Evolutionary conservation across 306 rosid species (phyloP), one percentile per base, ranked within the genome.

Genomic region (Vigna trinervia): DNA sequence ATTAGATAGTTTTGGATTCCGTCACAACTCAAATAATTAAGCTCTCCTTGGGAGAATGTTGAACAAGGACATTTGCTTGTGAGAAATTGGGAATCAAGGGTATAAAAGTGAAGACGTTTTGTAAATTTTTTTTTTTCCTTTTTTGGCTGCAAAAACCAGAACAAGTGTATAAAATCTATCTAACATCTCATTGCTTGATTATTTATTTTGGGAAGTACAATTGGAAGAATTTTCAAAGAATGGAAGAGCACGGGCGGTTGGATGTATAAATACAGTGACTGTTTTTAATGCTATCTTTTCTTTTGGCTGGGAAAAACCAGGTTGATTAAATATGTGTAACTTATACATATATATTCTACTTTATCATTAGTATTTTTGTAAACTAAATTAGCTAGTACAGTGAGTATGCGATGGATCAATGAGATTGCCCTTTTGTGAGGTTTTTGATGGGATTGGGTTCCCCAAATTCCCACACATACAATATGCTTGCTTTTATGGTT

Each of bases 41-140:
- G 19, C 54, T 73, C 56, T 38, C 32, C 70, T 43, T 80, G 7
- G 52, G 19, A 61, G 72, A 20, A 20, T 46, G 56, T 20, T 65
- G 75, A 13, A 74, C 12, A 53, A 34, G 8, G 71, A 22, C 59
- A 57, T 48, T 59, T 13, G 3, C 12, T 36, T 36, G 11, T 7
- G 9, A 4, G 48, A 63, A 61, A 53, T 12, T 50, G 60, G 64
- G 30, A 53, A 74, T 57, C 30, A 9, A 48, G 39, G 14, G 69
- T 66, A 39, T 41, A 67, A 28, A 17, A 43, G 6, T 14, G 5
- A 39, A 1, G n/a, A 38, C 1, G 4, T 17, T 66, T 22, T 52
- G 65, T 3, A 30, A 2, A 22, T 19, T 4, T 12, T 20, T 38
- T 19, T 0, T 6, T 26, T 22, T 17, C 19, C 1, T 13, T 30